These are phyloP conservation scores for Biscutella auriculata DNA, from an alignment of 441 rosid species.

Conservation along the genomic window DNA sequence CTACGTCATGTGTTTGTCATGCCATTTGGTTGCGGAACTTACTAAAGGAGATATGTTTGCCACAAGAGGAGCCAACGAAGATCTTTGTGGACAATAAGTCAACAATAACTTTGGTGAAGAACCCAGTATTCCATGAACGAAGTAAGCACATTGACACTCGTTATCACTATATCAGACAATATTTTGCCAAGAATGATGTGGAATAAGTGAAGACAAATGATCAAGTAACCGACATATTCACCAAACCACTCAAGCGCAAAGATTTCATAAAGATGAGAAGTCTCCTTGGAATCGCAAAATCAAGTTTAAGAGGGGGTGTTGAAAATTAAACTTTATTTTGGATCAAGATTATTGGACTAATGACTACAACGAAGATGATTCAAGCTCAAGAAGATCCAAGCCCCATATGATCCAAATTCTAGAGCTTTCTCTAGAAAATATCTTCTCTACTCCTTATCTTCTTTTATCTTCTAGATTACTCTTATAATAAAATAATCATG, in stretches of 20 bases:
- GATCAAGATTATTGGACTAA: too few relatives aligned
- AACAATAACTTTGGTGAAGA: background rate
- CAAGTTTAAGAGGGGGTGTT: too few relatives aligned
- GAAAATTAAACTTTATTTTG: too few relatives aligned
- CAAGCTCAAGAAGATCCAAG: too few relatives aligned
- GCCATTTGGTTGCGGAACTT: background rate
- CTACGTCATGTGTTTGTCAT: background rate
- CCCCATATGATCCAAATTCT: too few relatives aligned
- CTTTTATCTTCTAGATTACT: too few relatives aligned
- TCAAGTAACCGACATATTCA: background rate
- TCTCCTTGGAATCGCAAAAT: too few relatives aligned
- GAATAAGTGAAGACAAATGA: background rate
- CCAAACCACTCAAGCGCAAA: background rate
- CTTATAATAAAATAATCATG: too few relatives aligned
- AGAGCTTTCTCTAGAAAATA: too few relatives aligned
- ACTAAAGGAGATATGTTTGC: background rate
- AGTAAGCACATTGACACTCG: background rate
- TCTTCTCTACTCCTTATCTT: too few relatives aligned
- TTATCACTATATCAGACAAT: background rate
- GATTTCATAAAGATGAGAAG: background rate
- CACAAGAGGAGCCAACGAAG: background rate
- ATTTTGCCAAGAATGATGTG: too few relatives aligned
- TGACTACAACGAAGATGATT: too few relatives aligned
- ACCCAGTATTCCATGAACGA: background rate
- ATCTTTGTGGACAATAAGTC: background rate